Evolutionary conservation across 768 basidiomycete species (phyloP).

Genomic region (Hericium coralloides): DNA sequence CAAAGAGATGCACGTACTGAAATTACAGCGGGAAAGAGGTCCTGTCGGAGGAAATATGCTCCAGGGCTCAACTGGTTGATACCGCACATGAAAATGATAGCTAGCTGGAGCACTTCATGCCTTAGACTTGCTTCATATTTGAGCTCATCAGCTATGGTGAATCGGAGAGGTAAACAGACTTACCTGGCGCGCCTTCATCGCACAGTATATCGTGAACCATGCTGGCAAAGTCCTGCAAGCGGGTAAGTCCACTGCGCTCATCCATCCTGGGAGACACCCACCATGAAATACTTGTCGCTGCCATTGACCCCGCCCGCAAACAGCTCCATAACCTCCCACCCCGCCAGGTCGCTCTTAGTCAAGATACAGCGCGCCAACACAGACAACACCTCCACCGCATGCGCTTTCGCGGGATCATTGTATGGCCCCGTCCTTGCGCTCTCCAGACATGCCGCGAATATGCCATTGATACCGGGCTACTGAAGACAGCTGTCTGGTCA

Average conservation of each 20-base stretch:
- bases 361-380: slow-evolving; percentile 40
- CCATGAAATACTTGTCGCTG: slow-evolving; percentile 54
- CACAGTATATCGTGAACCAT: slow-evolving; percentile 38
- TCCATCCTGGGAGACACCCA: slow-evolving; percentile 16
- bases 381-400: slow-evolving; percentile 45
- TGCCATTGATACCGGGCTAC: slow-evolving; percentile 40
- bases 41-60: slow-evolving; percentile 57
- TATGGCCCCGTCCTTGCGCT: slow-evolving; percentile 28
- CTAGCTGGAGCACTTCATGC: slow-evolving; percentile 48
- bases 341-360: slow-evolving; percentile 43
- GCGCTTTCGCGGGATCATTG: slow-evolving; percentile 26
- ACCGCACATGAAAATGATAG: slow-evolving; percentile 48
- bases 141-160: slow-evolving; percentile 1
- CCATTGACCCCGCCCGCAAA: slow-evolving; percentile 50
- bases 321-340: slow-evolving; percentile 69
- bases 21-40: slow-evolving; percentile 48
- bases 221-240: slow-evolving; percentile 39
- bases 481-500: slow-evolving; percentile 12
- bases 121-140: slow-evolving; percentile 35
- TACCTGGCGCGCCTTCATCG: slow-evolving; percentile 38
- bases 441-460: slow-evolving; percentile 40
- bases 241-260: neutral
- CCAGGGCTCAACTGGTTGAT: slow-evolving; percentile 59
- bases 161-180: slow-evolving; percentile 5
- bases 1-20: slow-evolving; percentile 27